Evolutionary conservation across 352 stramenopile genomes (phyloP), one percentile per base, ranked within the genome.

Genomic region (Phytophthora sojae): DNA sequence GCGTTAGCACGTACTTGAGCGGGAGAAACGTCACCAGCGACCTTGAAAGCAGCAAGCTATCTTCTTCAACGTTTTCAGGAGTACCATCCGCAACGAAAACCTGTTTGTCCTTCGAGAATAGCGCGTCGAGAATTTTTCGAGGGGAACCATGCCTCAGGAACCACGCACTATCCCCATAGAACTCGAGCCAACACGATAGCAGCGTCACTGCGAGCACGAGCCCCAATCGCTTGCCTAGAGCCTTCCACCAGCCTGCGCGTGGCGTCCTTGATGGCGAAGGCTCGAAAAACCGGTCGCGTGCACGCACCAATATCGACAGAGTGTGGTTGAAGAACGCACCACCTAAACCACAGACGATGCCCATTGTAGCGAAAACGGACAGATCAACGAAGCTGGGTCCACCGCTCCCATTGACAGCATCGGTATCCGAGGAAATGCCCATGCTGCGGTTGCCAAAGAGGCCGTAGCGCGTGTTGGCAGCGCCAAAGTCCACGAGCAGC

Each of bases 151-250:
- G 88, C 32, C 82, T 77, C 23, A 95, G 77, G 73, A 95, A 95
- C 88, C 88, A 95, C 17, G 85, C 88, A 55, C 72, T 88, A 42
- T 95, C 87, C 23, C 87, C 87, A 57, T 92, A 95, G 54, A 95
- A 95, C 64, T 93, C 84, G 8, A 86, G 81, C 35, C 88, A 80
- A 47, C 83, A 92, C 7, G 85, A 89, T 14, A 95, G 68, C 32
- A 90, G 68, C 14, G 80, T 93, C 59, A 95, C 84, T 12, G 58
- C 56, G 7, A 80, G 35, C 19, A 93, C 85, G 6, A 95, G 71
- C 11, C 84, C 70, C 35, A 93, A 52, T 0, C 85, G 79, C 54
- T 91, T 93, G 63, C 77, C 77, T 35, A 95, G 64, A 12, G 79
- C 81, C n/a, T 86, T 79, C 62, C 76, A 85, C 68, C 75, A 82